Evolutionary conservation across 2,329 filamentous ascomycete species (phyloP).

Genomic region (Stemphylium lycopersici): DNA sequence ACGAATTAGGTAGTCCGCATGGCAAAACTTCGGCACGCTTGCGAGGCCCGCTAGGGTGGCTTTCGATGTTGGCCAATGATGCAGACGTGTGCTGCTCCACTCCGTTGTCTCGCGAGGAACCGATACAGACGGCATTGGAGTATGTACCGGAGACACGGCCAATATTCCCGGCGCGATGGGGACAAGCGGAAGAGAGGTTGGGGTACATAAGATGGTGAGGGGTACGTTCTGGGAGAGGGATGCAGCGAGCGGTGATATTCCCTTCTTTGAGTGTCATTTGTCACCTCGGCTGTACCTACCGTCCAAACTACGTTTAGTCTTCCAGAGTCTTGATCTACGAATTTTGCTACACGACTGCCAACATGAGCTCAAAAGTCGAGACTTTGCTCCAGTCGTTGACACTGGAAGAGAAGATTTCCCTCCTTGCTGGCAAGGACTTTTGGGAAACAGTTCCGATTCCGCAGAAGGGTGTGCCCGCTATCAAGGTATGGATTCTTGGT

Average conservation of each 20-base stretch:
- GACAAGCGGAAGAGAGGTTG: background rate
- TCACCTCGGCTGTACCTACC: background rate
- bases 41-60: slow-evolving; percentile 8
- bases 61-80: slow-evolving; percentile 16
- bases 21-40: slow-evolving; percentile 28
- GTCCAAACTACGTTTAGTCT: background rate
- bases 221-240: background rate
- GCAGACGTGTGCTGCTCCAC: slow-evolving; percentile 18
- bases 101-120: slow-evolving; percentile 7
- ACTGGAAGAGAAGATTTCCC: slow-evolving; percentile 44
- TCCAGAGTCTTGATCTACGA: background rate
- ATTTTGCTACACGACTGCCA: background rate
- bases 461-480: slow-evolving; percentile 64
- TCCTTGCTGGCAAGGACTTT: slow-evolving; percentile 60
- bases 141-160: slow-evolving; percentile 22
- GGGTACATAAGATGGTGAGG: slow-evolving; percentile 9
- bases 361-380: slow-evolving; percentile 36
- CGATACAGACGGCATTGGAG: slow-evolving; percentile 1
- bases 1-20: slow-evolving; percentile 14
- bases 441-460: slow-evolving; percentile 70
- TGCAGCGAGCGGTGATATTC: slow-evolving; percentile 6
- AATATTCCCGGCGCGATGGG: slow-evolving; percentile 14
- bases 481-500: slow-evolving; percentile 45
- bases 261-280: slow-evolving; percentile 1
- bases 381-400: slow-evolving; percentile 40